Evolutionary conservation across 225 moss, liverwort and hornwort genomes (phyloP), one percentile per base, ranked within the genome.

Genomic region (Rhytidiadelphus loreus): DNA sequence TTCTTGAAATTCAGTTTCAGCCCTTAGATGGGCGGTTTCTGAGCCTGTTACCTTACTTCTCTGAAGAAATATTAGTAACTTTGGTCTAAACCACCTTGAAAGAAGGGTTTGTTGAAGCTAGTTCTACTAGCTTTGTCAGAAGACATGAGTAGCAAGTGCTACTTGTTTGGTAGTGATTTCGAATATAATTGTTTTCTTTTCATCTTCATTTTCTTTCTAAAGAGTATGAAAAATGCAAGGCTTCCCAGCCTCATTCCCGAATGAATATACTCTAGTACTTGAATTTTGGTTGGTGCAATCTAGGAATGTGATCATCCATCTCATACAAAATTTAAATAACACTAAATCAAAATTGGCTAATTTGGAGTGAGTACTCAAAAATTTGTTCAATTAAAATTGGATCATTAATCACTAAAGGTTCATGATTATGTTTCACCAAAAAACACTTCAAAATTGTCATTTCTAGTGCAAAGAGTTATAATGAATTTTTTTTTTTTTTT

Each of bases 211-310:
- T 70, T 70, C 6, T 1, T 69, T 15, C 0, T 8, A 0, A 43
- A 43, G 9, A 21, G 43, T 26, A 43, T 16, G 1, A 43, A 71
- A 43, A 9, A 41, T 3, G 2, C 5, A 71, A 43, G 41, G 8
- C 9, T 26, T 3, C 0, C 14, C 3, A 2, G 0, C 25, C 1
- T 41, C 41, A 41, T 26, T 70, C 0, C 0, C 0, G 0, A 0
- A 41, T 41, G 24, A 64, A 14, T 70, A 15, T 25, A 25, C 1
- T 39, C 1, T 68, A 13, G 1, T 41, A 41, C 3, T 71, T 71
- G 16, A 3, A 71, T 43, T 71, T 71, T 26, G 2, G 41, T 70
- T 41, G 23, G 43, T 43, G 7, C 26, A 26, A 71, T 26, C 26
- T 71, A 41, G 8, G 13, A 41, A 25, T 70, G 25, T 70, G 8